Base-by-base conservation (phyloP, 257 asterid genomes). In the Nemophila menziesii region DNA sequence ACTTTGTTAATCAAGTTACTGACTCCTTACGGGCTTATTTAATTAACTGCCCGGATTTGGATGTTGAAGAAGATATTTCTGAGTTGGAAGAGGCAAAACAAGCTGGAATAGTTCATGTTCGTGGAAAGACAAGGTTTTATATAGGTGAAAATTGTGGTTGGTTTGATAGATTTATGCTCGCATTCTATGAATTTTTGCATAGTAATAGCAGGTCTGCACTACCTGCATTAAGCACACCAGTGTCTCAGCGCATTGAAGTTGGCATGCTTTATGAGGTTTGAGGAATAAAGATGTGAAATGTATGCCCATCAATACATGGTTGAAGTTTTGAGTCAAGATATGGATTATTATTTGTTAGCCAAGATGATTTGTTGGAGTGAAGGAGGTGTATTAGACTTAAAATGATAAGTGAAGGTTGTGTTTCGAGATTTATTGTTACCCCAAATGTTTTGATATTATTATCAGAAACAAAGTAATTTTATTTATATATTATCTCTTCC, bases 121-220 rank as follows among this genome's bases (percentile, higher is more conserved):
- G 67, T 4, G 72, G 72, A 13, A 66, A 66, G 52, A 55, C 61
- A 1, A 66, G 66, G 67, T 66, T 66, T 46, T 54, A 55, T 38
- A 36, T 66, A 8, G 64, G 64, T 13, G 36, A 60, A 20, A 26
- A 26, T 12, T 55, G 63, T 45, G 48, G 77, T 21, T 60, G 62
- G 72, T 69, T 69, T 36, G 77, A 69, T 26, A 56, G 56, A 65
- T 23, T 20, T 0, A 69, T 69, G 72, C 72, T 69, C 45, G 60
- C 60, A 18, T 69, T 69, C 57, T 69, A 69, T 52, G 77, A 69
- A 49, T 34, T 49, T 45, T 49, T 66, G 51, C 72, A 60, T 20
- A 50, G 64, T 16, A 66, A 66, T 50, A 60, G 72, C 45, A 51
- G 72, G 60, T 56, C 68, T 33, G 51, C 72, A 13, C 42, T 66